Evolutionary conservation across 2,329 filamentous ascomycete species (phyloP).

Genomic region (Conoideocrella luteorostrata): DNA sequence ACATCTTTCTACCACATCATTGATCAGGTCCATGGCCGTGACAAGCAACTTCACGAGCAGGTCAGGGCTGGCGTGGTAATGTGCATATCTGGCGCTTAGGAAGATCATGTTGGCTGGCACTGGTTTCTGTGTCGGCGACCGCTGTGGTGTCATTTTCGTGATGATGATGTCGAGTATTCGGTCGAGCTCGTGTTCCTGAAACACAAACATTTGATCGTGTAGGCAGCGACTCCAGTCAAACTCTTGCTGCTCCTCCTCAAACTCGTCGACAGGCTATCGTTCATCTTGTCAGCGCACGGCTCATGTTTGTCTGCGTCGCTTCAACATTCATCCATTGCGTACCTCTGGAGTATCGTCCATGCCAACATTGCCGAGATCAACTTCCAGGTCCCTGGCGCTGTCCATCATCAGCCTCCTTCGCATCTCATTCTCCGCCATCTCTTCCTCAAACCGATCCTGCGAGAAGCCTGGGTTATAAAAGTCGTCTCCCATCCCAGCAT

Average conservation of each 20-base stretch:
- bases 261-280: slow-evolving; percentile 64
- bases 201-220: slow-evolving; percentile 99
- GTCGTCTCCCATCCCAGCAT: slow-evolving; percentile 72
- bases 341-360: slow-evolving; percentile 94
- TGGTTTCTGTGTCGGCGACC: slow-evolving; percentile 93
- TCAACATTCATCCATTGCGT: slow-evolving; percentile 21
- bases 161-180: slow-evolving; percentile 93
- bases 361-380: slow-evolving; percentile 90
- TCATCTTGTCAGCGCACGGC: too few relatives aligned
- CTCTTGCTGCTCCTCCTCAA: slow-evolving; percentile 83
- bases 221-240: slow-evolving; percentile 94
- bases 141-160: slow-evolving; percentile 94
- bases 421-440: slow-evolving; percentile 94
- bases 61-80: slow-evolving; percentile 88
- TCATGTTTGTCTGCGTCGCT: too few relatives aligned
- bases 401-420: slow-evolving; percentile 99
- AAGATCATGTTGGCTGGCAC: slow-evolving; percentile 97
- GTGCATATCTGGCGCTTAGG: slow-evolving; percentile 87
- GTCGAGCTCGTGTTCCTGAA: slow-evolving; percentile 88
- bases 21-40: slow-evolving; percentile 91
- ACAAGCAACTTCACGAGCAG: slow-evolving; percentile 74
- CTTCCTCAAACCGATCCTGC: slow-evolving; percentile 92
- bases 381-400: slow-evolving; percentile 91
- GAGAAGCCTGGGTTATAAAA: slow-evolving; percentile 91
- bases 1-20: slow-evolving; percentile 87